These are phyloP conservation scores for Zygoascus hellenicus DNA, from an alignment of 1,139 yeast genomes.

Conservation along the genomic window DNA sequence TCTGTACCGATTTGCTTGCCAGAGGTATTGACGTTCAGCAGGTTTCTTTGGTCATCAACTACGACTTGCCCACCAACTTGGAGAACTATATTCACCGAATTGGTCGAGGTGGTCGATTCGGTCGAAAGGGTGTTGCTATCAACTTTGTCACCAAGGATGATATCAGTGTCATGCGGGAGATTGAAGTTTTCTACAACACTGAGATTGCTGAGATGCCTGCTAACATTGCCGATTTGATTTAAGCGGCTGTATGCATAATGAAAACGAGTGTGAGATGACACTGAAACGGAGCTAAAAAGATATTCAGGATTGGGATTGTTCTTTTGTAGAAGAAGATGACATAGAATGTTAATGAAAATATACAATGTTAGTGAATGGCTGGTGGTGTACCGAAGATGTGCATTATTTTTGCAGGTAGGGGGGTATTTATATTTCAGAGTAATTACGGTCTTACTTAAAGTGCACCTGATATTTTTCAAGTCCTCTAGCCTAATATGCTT, in stretches of 20 bases:
- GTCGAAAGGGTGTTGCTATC: slow-evolving; percentile 99
- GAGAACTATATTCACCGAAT: slow-evolving; percentile 99
- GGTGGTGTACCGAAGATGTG: too few relatives aligned
- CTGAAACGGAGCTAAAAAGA: too few relatives aligned
- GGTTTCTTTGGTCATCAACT: slow-evolving; percentile 95
- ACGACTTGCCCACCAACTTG: slow-evolving; percentile 94
- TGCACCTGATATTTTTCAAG: too few relatives aligned
- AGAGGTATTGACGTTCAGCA: slow-evolving; percentile 99
- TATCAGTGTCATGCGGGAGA: slow-evolving; percentile 91
- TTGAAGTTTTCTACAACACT: slow-evolving; percentile 96
- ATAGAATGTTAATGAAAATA: too few relatives aligned
- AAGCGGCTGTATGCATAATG: slow-evolving; percentile 7
- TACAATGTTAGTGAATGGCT: too few relatives aligned
- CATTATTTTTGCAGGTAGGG: too few relatives aligned
- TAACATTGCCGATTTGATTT: slow-evolving; percentile 46
- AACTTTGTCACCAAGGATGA: slow-evolving; percentile 92
- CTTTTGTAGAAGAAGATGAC: too few relatives aligned
- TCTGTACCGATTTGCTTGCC: slow-evolving; percentile 96
- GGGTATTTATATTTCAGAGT: too few relatives aligned
- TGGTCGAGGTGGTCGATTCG: slow-evolving; percentile 99
- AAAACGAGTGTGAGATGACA: too few relatives aligned
- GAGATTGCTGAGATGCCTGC: slow-evolving; percentile 98
- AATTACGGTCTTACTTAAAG: too few relatives aligned
- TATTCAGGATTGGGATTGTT: too few relatives aligned
- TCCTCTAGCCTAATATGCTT: too few relatives aligned